These are phyloP conservation scores for Phytophthora europaea DNA, from an alignment of 352 stramenopile genomes.

Conservation along the genomic window DNA sequence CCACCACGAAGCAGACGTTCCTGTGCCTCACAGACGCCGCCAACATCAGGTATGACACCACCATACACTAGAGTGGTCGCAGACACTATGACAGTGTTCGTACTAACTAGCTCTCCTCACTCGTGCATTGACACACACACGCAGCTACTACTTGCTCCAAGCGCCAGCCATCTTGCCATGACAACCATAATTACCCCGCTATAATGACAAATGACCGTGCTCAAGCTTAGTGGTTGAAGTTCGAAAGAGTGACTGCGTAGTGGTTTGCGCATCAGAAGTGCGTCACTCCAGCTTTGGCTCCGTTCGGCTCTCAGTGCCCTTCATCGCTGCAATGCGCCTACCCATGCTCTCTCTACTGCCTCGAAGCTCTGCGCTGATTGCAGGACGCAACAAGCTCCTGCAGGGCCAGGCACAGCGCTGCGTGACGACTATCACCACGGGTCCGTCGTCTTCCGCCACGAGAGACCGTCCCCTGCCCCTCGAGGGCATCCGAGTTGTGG, in stretches of 20 bases:
- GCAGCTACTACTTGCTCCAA: conserved; percentile 61
- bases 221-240: conserved; percentile 37
- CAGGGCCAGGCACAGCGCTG: conserved; percentile 22
- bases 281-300: conserved; percentile 28
- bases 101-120: conserved; percentile 4
- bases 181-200: conserved; percentile 7
- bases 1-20: conserved; percentile 39
- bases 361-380: conserved; percentile 19
- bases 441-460: conserved; percentile 17
- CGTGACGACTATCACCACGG: conserved; percentile 49
- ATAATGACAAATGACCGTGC: conserved; percentile 19
- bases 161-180: conserved; percentile 34
- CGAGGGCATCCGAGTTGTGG: conserved; percentile 77
- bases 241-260: conserved; percentile 29
- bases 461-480: conserved; percentile 57
- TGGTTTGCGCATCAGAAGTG: conserved; percentile 29
- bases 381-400: conserved; percentile 9
- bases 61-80: not conserved
- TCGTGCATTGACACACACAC: not conserved
- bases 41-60: conserved; percentile 58
- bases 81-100: no score
- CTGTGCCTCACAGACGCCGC: conserved; percentile 56
- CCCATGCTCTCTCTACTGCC: conserved; percentile 6
- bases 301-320: conserved; percentile 1
- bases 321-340: conserved; percentile 9